These are phyloP conservation scores for Alternaria atra DNA, from an alignment of 2,329 filamentous ascomycete genomes.

Conservation along the genomic window DNA sequence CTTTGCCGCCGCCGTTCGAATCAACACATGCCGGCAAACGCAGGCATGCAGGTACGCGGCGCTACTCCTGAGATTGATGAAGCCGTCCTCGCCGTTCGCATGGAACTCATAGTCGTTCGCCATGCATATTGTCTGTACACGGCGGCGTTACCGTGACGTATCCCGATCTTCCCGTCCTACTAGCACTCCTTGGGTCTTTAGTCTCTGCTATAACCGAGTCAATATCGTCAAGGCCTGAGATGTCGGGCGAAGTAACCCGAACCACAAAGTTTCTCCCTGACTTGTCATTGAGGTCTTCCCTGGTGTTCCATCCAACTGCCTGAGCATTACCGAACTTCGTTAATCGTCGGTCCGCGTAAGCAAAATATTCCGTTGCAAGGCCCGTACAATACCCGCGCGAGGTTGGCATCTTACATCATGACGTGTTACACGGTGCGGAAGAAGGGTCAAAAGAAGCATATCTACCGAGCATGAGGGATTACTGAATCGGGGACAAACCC, in stretches of 20 bases:
- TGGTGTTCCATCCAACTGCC: not conserved
- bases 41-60: constrained; percentile 27
- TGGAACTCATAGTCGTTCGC: not conserved
- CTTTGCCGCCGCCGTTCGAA: constrained; percentile 18
- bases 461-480: constrained; percentile 8
- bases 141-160: not conserved
- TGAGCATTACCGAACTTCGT: not conserved
- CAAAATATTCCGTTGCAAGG: not conserved
- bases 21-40: constrained; percentile 17
- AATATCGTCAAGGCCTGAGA: not conserved
- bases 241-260: constrained; percentile 1
- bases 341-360: not conserved
- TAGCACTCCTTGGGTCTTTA: not conserved
- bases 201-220: not conserved
- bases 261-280: not conserved
- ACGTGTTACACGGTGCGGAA: constrained; percentile 13
- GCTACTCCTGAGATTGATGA: constrained; percentile 29
- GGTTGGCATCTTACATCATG: constrained; percentile 5
- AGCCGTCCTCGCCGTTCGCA: constrained; percentile 4
- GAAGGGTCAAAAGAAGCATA: constrained; percentile 11
- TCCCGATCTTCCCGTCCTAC: not conserved
- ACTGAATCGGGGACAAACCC: constrained; percentile 1
- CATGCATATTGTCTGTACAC: not conserved
- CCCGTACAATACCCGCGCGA: not conserved
- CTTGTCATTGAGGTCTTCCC: not conserved